These are phyloP conservation scores for Nicotiana knightiana DNA, from an alignment of 257 asterid genomes.

Conservation along the genomic window DNA sequence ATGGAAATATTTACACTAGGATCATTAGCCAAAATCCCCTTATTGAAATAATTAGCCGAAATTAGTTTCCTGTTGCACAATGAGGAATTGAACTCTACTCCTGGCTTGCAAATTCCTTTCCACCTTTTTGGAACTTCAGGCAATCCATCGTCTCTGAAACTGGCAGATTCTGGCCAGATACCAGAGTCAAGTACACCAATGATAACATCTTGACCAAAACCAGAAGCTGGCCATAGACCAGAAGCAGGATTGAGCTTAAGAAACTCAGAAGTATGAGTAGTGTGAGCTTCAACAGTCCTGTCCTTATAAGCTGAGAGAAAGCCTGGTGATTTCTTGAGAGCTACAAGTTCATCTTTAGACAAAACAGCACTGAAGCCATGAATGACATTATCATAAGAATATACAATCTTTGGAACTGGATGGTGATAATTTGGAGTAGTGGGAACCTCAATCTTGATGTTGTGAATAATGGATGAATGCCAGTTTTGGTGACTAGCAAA, in stretches of 20 bases:
- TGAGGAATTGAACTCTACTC: slow-evolving; percentile 20
- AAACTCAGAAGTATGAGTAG: slow-evolving; percentile 19
- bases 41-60: slow-evolving; percentile 23
- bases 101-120: slow-evolving; percentile 22
- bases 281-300: slow-evolving; percentile 6
- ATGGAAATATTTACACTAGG: slow-evolving; percentile 15
- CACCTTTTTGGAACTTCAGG: slow-evolving; percentile 15
- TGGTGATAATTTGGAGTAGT: not conserved
- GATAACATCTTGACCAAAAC: slow-evolving; percentile 16
- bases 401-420: not conserved
- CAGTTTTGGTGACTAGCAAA: slow-evolving; percentile 16
- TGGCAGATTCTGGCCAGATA: slow-evolving; percentile 20
- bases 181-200: slow-evolving; percentile 21
- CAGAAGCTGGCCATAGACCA: slow-evolving; percentile 16
- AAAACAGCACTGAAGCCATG: slow-evolving; percentile 22
- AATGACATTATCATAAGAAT: slow-evolving; percentile 17
- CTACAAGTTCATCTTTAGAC: slow-evolving; percentile 6
- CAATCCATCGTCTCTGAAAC: slow-evolving; percentile 16
- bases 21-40: slow-evolving; percentile 12
- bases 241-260: slow-evolving; percentile 17
- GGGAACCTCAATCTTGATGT: not conserved
- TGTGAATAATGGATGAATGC: not conserved
- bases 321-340: not conserved
- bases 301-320: slow-evolving; percentile 19
- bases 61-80: slow-evolving; percentile 25